These are phyloP conservation scores for Dictyostelium gargantuum DNA, from an alignment of 208 protist species.

Conservation along the genomic window DNA sequence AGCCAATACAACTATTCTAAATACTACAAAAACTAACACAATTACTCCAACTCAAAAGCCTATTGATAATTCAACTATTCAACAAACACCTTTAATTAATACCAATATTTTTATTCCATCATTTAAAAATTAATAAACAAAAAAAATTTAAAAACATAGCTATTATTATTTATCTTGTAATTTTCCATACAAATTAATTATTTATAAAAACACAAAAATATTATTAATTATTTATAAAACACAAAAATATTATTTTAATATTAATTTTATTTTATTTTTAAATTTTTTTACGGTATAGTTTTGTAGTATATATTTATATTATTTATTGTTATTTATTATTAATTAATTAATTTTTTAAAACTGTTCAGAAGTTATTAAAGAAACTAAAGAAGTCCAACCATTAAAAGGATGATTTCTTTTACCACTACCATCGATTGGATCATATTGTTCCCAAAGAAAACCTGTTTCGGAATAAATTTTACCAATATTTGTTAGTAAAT, in stretches of 20 bases:
- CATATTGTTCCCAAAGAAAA: conserved; percentile 88
- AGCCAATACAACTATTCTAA: neutral
- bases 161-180: too few relatives aligned
- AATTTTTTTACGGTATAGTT: too few relatives aligned
- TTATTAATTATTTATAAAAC: too few relatives aligned
- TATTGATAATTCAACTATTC: neutral
- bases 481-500: conserved; percentile 80
- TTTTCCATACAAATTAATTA: too few relatives aligned
- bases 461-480: conserved; percentile 77
- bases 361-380: conserved; percentile 78
- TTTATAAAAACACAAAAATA: too few relatives aligned
- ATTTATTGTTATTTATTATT: too few relatives aligned
- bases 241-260: too few relatives aligned
- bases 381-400: conserved; percentile 87
- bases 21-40: neutral
- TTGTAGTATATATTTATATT: too few relatives aligned
- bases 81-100: neutral
- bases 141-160: too few relatives aligned
- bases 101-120: neutral
- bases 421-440: conserved; percentile 80
- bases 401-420: conserved; percentile 85
- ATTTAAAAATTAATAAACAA: neutral
- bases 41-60: neutral
- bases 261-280: too few relatives aligned
- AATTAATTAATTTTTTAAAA: conserved; percentile 36